Base-by-base conservation (phyloP, 129 eudicot species). In the Glebionis coronaria region DNA sequence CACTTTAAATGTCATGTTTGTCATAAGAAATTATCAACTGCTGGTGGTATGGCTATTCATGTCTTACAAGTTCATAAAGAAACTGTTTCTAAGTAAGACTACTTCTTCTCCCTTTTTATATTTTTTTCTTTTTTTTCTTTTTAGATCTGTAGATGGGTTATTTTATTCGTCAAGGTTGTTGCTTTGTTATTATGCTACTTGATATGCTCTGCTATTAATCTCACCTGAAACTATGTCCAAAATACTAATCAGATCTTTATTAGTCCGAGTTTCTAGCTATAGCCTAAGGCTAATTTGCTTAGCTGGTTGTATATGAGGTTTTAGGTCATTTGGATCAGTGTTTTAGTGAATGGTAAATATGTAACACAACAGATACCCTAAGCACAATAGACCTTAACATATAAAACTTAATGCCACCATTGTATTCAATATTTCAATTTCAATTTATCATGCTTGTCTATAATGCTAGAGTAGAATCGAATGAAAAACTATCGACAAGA, bases 51-150 rank as follows among this genome's bases (percentile, higher is more conserved):
- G 98, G 82, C 88, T 67, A 93, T 93, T 52, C 98, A 93, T 68
- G 98, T 93, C 49, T 85, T 93, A 23, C 98, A 93, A 81, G 98
- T 93, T 38, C 98, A 93, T 83, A 93, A 93, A 77, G 98, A 93
- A 71, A 83, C 82, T n/a, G 96, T 93, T n/a, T 38, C 89, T 49
- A 93, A 88, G 98, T 93, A 76, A 42, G 79, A 54, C 44, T n/a
- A n/a, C n/a, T n/a, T n/a, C n/a, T n/a, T n/a, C 72, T 59, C 47
- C 29, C 59, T 16, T 56, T 20, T 56, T 5, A 4, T 64, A 55
- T 20, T 0, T 63, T 40, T 5, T 0, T 35, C 10, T 46, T 10
- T 71, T 45, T 9, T 71, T 49, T 19, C 29, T 47, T 12, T n/a
- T n/a, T n/a, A n/a, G n/a, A n/a, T n/a, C n/a, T n/a, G n/a, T n/a